phyloP scores from a whole-genome alignment of 768 basidiomycete genomes.

The Leccinum boreale region DNA sequence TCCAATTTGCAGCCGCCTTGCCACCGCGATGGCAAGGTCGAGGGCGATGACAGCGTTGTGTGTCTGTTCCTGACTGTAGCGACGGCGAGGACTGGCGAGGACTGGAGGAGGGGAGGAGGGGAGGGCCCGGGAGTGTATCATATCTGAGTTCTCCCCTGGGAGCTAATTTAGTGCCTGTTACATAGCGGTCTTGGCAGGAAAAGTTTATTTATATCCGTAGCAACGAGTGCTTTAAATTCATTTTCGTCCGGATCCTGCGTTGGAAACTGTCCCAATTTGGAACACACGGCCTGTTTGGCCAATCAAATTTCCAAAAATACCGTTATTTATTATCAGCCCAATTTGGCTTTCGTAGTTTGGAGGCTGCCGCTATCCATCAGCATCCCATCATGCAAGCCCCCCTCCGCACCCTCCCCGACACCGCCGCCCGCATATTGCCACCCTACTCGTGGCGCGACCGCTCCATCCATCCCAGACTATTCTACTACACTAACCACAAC shows the following conservation, averaged over 20 bases:
- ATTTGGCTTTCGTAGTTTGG: constrained; percentile 13
- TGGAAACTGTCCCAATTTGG: constrained; percentile 2
- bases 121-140: neutral
- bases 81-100: neutral
- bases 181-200: constrained; percentile 29
- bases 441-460: constrained; percentile 22
- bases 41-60: neutral
- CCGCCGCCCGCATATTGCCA: constrained; percentile 4
- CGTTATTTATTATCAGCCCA: constrained; percentile 15
- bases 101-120: neutral
- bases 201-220: constrained; percentile 29
- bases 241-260: constrained; percentile 21
- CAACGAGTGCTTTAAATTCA: constrained; percentile 9
- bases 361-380: constrained; percentile 1
- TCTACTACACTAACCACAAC: constrained; percentile 34
- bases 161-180: constrained; percentile 30
- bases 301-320: constrained; percentile 22
- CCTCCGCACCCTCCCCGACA: neutral
- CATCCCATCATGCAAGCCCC: constrained; percentile 7
- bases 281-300: constrained; percentile 14
- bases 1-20: neutral
- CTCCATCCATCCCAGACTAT: constrained; percentile 17
- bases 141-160: constrained; percentile 8
- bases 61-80: neutral
- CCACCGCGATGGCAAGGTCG: neutral